Base-by-base conservation (phyloP, 140 eudicot genomes). In the Stevia rebaudiana region DNA sequence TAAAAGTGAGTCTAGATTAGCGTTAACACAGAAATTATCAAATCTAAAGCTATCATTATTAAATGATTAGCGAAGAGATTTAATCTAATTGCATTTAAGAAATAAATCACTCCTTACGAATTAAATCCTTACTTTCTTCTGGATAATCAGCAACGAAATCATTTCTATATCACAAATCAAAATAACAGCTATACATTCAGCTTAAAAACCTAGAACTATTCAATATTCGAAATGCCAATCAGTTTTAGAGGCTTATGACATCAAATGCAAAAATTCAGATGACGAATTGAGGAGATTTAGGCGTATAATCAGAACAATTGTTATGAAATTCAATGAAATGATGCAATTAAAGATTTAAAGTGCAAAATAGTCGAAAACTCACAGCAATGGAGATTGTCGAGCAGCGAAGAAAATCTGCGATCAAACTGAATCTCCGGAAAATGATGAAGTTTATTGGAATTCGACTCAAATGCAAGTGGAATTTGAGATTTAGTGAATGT, bases 371-470 rank as follows among this genome's bases (percentile, higher is more conserved):
- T 11, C 3, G 7, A 47, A 70, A 69, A 75, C 84, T 75, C 62
- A 70, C 84, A 70, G 68, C 69, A 75, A 65, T 60, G 13, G 65
- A 28, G 64, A 65, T 63, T 33, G 33, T 21, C 10, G 42, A 47
- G 41, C 21, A 50, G 50, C 19, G 60, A 21, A 25, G n/a, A n/a
- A 74, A 51, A 37, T 25, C 78, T 66, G 56, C 28, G 48, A 55
- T 68, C 25, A 12, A 58, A 18, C 47, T 40, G 66, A 67, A 35
- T 36, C 28, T 50, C 30, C 23, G 69, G 21, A 39, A 56, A 21
- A 48, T 19, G 69, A 57, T 36, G 67, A 65, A 15, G 48, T 47
- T 55, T 17, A 40, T 22, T n/a, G 15, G 39, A 53, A 52, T 40
- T 54, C 22, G 65, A 22, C 10, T 24, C 15, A 6, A 65, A 65